Base-by-base conservation (phyloP, 305 asterid genomes). In the Fraxinus baroniana region DNA sequence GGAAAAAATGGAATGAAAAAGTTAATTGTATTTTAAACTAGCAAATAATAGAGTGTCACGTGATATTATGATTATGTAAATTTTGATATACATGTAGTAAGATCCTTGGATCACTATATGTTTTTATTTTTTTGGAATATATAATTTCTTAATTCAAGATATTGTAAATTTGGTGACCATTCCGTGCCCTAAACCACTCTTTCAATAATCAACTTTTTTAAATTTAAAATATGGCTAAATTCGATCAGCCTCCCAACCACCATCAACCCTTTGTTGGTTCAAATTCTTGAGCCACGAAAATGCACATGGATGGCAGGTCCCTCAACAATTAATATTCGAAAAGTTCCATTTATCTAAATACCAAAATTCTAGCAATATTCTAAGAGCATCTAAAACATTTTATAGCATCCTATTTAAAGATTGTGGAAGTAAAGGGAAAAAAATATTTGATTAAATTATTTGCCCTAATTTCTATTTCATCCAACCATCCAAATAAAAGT, bases 211-310 rank as follows among this genome's bases (percentile, higher is more conserved):
- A 52, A 52, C 64, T 4, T 17, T 57, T 57, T 57, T 5, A 17
- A 55, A 17, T n/a, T 4, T 60, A 60, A 60, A 57, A 60, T 60
- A 20, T 60, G 70, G 15, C 4, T 5, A 60, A 8, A 60, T 6
- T 60, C 22, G 28, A 64, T 64, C 73, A 9, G 17, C 73, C 73
- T 22, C 70, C 73, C 73, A 64, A 22, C 73, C 7, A 64, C n/a
- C n/a, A 64, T 10, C 35, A 7, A 55, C 22, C 22, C 66, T 55
- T 64, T 24, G n/a, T 24, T 64, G 72, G 72, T 24, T 64, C 73
- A 64, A 62, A 26, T 64, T 64, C 73, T 64, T 64, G 73, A 64
- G 73, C 73, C 73, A 64, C 73, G 17, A 26, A 64, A 64, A 64
- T 64, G 73, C 73, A 64, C 35, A 64, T 64, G 73, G 33, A 64